Evolutionary conservation across 129 eudicot species (phyloP).

Genomic region (Logfia minima): DNA sequence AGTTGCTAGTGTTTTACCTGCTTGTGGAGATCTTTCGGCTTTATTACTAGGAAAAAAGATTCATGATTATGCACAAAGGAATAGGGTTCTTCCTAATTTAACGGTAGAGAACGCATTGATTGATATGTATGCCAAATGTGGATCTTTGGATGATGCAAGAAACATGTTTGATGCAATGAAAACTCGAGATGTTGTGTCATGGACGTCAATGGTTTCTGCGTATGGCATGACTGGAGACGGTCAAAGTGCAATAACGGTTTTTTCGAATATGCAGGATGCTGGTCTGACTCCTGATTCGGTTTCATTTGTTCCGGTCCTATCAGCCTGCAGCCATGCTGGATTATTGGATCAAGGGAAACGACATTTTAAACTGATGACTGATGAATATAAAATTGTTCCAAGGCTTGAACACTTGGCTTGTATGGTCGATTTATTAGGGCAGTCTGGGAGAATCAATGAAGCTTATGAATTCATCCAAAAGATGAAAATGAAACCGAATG

Average conservation of each 20-base stretch:
- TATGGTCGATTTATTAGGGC: constrained; percentile 81
- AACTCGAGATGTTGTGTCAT: constrained; percentile 64
- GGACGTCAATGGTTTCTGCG: constrained; percentile 92
- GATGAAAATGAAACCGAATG: constrained; percentile 70
- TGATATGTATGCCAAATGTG: constrained; percentile 96
- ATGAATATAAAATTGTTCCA: constrained; percentile 52
- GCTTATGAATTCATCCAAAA: constrained; percentile 56
- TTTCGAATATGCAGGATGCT: constrained; percentile 50
- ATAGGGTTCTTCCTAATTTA: constrained; percentile 63
- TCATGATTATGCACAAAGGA: constrained; percentile 55
- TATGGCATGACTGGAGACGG: constrained; percentile 86
- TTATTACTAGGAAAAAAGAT: constrained; percentile 58
- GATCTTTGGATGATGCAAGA: constrained; percentile 67
- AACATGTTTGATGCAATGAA: constrained; percentile 65
- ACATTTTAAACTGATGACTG: constrained; percentile 58
- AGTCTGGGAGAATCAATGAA: constrained; percentile 61
- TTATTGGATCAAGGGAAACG: constrained; percentile 58
- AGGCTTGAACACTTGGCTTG: constrained; percentile 82
- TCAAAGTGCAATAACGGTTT: constrained; percentile 51
- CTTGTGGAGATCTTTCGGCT: constrained; percentile 93
- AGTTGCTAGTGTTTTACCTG: constrained; percentile 80
- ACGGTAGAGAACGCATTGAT: constrained; percentile 74
- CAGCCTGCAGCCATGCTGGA: constrained; percentile 96
- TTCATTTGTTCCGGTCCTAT: constrained; percentile 73
- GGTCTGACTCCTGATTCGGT: constrained; percentile 77